A percentile compares a stretch with the other conserved stretches of the same genome.
These are phyloP conservation scores for Lentinula aciculospora DNA, from an alignment of 768 basidiomycete genomes.

Conservation along the genomic window DNA sequence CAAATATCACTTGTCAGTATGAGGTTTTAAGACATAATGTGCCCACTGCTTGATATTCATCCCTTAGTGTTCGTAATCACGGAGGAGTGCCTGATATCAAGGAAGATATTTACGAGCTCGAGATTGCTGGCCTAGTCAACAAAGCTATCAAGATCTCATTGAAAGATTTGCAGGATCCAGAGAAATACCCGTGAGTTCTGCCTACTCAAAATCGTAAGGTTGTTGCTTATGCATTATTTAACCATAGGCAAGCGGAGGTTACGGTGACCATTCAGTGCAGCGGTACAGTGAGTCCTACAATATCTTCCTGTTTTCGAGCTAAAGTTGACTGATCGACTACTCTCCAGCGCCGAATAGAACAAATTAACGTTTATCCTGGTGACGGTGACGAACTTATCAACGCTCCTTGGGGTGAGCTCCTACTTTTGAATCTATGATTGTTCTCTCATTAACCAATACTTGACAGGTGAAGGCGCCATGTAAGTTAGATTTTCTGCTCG, in stretches of 20 bases:
- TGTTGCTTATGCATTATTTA: neutral
- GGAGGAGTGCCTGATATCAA: slow-evolving; percentile 47
- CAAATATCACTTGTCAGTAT: slow-evolving; percentile 41
- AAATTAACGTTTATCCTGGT: slow-evolving; percentile 46
- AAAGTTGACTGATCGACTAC: neutral
- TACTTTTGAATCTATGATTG: neutral
- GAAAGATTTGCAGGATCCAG: slow-evolving; percentile 41
- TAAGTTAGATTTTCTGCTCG: slow-evolving; percentile 15
- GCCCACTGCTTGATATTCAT: neutral
- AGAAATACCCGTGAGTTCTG: slow-evolving; percentile 37
- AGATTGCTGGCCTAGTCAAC: slow-evolving; percentile 48
- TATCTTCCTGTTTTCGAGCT: neutral
- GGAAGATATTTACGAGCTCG: slow-evolving; percentile 39
- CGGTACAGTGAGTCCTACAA: slow-evolving; percentile 26
- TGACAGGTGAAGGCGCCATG: slow-evolving; percentile 42
- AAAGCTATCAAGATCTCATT: slow-evolving; percentile 35
- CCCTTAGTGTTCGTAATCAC: slow-evolving; percentile 43
- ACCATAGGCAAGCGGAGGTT: slow-evolving; percentile 36
- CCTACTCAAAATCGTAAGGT: neutral
- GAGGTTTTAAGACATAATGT: no score
- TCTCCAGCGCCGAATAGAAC: slow-evolving; percentile 36
- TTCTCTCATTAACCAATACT: neutral
- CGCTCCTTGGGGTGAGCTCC: slow-evolving; percentile 37
- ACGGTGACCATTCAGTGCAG: slow-evolving; percentile 53
- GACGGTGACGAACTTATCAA: slow-evolving; percentile 51